phyloP scores from a whole-genome alignment of 2,329 filamentous ascomycete genomes.

The Gnomoniopsis smithogilvyi region DNA sequence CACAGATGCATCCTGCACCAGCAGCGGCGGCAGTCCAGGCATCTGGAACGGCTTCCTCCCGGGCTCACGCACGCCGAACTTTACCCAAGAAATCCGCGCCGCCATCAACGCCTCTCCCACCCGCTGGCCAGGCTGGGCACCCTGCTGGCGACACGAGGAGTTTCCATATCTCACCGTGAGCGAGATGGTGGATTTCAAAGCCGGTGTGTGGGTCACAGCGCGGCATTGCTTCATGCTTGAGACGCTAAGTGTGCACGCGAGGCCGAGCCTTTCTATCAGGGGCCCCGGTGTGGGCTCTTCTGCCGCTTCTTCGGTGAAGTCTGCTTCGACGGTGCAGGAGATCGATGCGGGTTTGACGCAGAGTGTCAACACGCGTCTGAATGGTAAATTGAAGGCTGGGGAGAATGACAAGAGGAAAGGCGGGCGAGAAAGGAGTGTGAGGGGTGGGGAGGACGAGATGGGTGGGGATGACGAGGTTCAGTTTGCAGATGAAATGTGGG shows the following conservation, averaged over 20 bases:
- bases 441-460: not conserved
- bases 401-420: not conserved
- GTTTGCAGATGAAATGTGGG: slow-evolving; percentile 42
- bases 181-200: slow-evolving; percentile 40
- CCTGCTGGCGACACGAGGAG: slow-evolving; percentile 54
- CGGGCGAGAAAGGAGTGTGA: too few relatives aligned
- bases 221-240: slow-evolving; percentile 31
- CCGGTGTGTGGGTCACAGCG: slow-evolving; percentile 29
- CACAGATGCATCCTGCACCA: not conserved
- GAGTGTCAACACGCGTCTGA: not conserved
- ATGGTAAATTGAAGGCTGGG: not conserved
- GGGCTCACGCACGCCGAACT: not conserved
- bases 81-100: not conserved
- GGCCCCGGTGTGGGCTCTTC: slow-evolving; percentile 9
- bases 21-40: not conserved
- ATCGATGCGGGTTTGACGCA: not conserved
- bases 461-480: slow-evolving; percentile 31
- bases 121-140: slow-evolving; percentile 32
- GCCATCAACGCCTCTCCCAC: not conserved
- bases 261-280: slow-evolving; percentile 34
- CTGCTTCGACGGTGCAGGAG: slow-evolving; percentile 6
- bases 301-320: not conserved
- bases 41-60: slow-evolving; percentile 14
- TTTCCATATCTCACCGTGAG: slow-evolving; percentile 48
- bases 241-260: slow-evolving; percentile 41